Percentiles rank a stretch among this genome's conserved stretches.
phyloP scores from a whole-genome alignment of 73 alveolate genomes.

The Paramecium sexaurelia region DNA sequence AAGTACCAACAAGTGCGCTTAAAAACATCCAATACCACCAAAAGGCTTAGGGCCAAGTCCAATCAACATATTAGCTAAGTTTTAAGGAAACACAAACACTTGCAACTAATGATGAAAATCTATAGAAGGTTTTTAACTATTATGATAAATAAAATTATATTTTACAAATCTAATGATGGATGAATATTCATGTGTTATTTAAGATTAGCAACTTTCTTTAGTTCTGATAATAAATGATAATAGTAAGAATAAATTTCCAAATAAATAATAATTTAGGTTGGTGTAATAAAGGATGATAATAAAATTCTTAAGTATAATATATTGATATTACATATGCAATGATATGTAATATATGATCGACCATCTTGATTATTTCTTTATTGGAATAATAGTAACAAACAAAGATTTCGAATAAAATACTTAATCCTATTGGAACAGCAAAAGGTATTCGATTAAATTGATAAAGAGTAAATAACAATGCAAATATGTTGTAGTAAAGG shows the following conservation, averaged over 20 bases:
- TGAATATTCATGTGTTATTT: neutral
- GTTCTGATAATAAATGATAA: neutral
- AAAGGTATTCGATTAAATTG: neutral
- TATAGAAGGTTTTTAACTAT: constrained; percentile 4
- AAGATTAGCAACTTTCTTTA: neutral
- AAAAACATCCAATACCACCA: constrained; percentile 62
- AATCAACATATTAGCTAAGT: neutral
- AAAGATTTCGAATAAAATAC: neutral
- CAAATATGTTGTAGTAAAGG: neutral
- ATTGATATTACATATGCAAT: constrained; percentile 1
- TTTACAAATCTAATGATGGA: neutral
- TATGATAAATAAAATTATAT: neutral
- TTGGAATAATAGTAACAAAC: neutral
- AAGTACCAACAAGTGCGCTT: neutral
- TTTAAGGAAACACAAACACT: neutral
- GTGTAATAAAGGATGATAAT: neutral
- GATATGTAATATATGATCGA: neutral
- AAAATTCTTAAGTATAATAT: neutral
- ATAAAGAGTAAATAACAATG: neutral
- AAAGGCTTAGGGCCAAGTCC: constrained; percentile 46
- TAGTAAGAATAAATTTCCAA: neutral
- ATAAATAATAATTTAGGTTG: neutral
- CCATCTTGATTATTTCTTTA: neutral
- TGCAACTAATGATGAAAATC: neutral
- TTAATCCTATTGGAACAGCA: neutral